Percentiles rank a stretch among this genome's conserved stretches.
Conservation (phyloP, 768 basidiomycete species). For the Mycena maculata region DNA sequence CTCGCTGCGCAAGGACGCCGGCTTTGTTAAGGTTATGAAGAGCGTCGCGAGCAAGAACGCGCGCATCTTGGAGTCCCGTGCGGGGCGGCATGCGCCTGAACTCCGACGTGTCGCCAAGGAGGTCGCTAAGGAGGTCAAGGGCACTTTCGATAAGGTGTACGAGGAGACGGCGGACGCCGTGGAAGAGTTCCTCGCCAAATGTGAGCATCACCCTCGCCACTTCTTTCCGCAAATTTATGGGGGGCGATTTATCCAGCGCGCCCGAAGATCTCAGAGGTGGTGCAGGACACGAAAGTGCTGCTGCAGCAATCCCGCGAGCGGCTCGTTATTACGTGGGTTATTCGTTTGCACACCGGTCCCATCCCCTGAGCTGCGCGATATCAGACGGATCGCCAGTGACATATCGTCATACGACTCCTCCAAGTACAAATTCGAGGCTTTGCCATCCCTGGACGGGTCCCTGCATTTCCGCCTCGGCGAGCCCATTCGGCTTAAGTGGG, state of each 20-base stretch:
- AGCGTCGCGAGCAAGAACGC: constrained; percentile 89
- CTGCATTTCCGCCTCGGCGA: constrained; percentile 90
- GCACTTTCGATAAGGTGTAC: constrained; percentile 95
- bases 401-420: constrained; percentile 82
- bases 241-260: constrained; percentile 64
- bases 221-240: not conserved
- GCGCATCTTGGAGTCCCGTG: constrained; percentile 76
- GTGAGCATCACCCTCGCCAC: constrained; percentile 57
- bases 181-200: constrained; percentile 93
- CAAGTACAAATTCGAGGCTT: constrained; percentile 79
- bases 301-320: constrained; percentile 92
- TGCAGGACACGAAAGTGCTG: constrained; percentile 92
- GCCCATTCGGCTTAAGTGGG: constrained; percentile 88
- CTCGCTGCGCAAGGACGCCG: constrained; percentile 93
- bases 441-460: constrained; percentile 62
- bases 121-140: constrained; percentile 88
- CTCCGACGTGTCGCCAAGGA: constrained; percentile 68
- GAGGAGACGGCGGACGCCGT: constrained; percentile 93
- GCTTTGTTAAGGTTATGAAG: constrained; percentile 98
- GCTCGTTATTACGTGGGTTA: constrained; percentile 88
- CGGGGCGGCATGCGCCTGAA: constrained; percentile 86
- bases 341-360: constrained; percentile 3
- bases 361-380: constrained; percentile 15
- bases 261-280: constrained; percentile 87
- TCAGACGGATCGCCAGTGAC: constrained; percentile 85